phyloP scores from a whole-genome alignment of 805 yeast species.

The Wickerhamiella vanderwaltii region DNA sequence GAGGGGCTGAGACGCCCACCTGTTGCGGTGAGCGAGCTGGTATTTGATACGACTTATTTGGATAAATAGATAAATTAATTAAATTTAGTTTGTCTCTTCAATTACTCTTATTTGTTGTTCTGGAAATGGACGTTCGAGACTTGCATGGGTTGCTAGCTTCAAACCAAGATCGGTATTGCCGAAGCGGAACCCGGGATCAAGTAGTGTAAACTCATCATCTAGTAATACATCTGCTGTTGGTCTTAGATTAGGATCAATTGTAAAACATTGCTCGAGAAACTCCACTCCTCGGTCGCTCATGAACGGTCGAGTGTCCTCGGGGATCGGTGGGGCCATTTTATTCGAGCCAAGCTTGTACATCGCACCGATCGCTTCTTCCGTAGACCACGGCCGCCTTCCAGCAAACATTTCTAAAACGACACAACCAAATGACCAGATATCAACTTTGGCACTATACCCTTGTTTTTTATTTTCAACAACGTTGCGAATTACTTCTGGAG shows the following conservation, averaged over 20 bases:
- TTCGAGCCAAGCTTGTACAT: constrained; percentile 78
- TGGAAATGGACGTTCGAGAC: too few relatives aligned
- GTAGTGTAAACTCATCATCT: constrained; percentile 15
- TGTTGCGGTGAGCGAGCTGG: too few relatives aligned
- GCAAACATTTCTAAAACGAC: constrained; percentile 96
- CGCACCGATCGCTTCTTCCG: constrained; percentile 88
- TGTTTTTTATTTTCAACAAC: constrained; percentile 58
- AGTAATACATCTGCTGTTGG: constrained; percentile 58
- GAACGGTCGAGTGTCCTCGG: constrained; percentile 63
- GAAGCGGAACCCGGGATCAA: constrained; percentile 16
- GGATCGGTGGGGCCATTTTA: constrained; percentile 88
- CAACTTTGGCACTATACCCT: constrained; percentile 96
- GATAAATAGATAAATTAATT: too few relatives aligned
- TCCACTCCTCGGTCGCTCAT: constrained; percentile 54
- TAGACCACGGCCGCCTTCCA: constrained; percentile 95
- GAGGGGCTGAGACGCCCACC: too few relatives aligned
- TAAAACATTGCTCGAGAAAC: constrained; percentile 68
- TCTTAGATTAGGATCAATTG: constrained; percentile 63
- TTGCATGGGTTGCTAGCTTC: constrained; percentile 1
- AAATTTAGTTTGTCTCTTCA: too few relatives aligned
- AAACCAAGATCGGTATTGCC: constrained; percentile 18
- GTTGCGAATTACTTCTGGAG: constrained; percentile 93
- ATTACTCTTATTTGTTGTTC: too few relatives aligned
- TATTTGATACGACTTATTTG: too few relatives aligned
- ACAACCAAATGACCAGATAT: constrained; percentile 97